These are phyloP conservation scores for Mycena maculata DNA, from an alignment of 768 basidiomycete species.

Conservation along the genomic window DNA sequence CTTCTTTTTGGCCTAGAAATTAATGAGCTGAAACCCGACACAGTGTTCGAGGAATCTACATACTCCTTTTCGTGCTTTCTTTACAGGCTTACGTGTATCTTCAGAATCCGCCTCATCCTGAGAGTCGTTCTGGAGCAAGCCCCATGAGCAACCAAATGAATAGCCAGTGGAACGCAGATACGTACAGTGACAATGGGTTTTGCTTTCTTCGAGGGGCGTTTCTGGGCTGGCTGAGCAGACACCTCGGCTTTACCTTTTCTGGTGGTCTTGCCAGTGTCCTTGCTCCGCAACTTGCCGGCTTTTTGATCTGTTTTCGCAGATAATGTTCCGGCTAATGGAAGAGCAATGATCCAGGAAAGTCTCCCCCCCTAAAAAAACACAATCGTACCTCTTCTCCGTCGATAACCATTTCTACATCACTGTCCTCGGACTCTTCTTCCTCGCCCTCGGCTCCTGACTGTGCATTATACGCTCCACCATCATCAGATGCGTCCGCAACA, in stretches of 20 bases:
- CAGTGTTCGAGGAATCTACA: not conserved
- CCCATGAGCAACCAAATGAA: not conserved
- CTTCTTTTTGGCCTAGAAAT: conserved; percentile 2
- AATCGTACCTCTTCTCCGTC: not conserved
- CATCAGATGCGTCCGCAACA: not conserved
- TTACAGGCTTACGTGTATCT: not conserved
- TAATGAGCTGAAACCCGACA: not conserved
- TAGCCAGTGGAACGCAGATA: not conserved
- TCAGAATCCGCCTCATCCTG: not conserved
- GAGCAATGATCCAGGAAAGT: not conserved
- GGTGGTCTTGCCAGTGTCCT: not conserved
- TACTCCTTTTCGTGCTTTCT: not conserved
- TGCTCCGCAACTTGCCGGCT: not conserved
- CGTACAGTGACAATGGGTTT: not conserved
- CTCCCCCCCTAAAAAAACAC: not conserved
- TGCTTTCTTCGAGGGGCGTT: not conserved
- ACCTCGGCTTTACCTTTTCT: not conserved
- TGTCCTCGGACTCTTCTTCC: not conserved
- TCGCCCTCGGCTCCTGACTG: not conserved
- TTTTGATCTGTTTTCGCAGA: conserved; percentile 10
- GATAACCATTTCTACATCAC: not conserved
- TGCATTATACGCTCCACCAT: not conserved
- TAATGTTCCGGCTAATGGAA: conserved; percentile 1
- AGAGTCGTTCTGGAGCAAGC: not conserved
- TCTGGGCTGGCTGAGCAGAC: not conserved